Evolutionary conservation across 208 protist genomes (phyloP), one percentile per base, ranked within the genome.

Genomic region (Wallacemonas sp.): DNA sequence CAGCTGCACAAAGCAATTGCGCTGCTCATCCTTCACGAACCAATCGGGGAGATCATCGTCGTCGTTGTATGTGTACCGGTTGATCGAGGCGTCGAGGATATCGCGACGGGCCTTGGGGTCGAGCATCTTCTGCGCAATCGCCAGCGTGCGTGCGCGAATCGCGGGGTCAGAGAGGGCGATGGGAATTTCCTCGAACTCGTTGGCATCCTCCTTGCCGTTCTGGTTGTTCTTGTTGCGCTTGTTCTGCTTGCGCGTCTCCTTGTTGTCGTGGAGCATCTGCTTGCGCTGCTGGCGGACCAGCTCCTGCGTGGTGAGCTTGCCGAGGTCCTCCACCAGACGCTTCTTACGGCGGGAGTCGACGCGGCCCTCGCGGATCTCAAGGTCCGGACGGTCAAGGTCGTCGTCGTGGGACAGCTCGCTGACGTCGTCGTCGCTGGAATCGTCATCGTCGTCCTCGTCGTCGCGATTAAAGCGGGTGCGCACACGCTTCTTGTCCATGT

Each of bases 21-120:
- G 82, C 76, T 94, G 86, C 84, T 97, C 90, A 52, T 97, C 92
- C 73, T 94, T 87, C n/a, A 95, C 68, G 72, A 97, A 97, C 92
- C 92, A 97, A 59, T 95, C 84, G 2, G 92, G 92, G 38, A 97
- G 78, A 64, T 95, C 90, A 8, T 95, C 91, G 49, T 95, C 90
- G 62, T 95, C 87, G 80, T 93, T 92, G 80, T 84, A 92, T 31
- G 84, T 89, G 84, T 87, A 96, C 52, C 86, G 76, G 75, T 97
- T 95, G 16, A 97, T 83, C 18, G 84, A 86, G 31, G 85, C 90
- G 25, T 97, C 92, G 5, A 95, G 64, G 25, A 97, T 95, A n/a
- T 93, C 88, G 46, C 89, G 84, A 28, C 90, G 81, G 36, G 84
- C 71, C 52, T 88, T 86, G n/a, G 79, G 79, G 62, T 93, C 83